These are phyloP conservation scores for Zoysia pacifica DNA, from an alignment of 176 grass and related monocot species.

Conservation along the genomic window DNA sequence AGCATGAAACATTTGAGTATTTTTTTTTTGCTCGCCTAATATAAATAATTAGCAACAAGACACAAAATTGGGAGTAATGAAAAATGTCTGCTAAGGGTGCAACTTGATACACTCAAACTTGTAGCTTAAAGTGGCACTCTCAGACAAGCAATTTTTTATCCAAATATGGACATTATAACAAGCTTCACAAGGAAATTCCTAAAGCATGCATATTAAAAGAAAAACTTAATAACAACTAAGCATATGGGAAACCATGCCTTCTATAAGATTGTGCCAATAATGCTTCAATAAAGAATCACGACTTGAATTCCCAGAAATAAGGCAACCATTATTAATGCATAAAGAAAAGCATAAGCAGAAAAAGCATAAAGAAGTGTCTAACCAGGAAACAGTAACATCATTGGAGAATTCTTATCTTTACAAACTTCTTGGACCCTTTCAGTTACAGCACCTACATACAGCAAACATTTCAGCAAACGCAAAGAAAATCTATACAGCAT, in stretches of 20 bases:
- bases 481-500: constrained; percentile 18
- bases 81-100: background rate
- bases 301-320: background rate
- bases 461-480: background rate
- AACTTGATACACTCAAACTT: background rate
- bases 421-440: constrained; percentile 72
- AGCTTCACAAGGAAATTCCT: constrained; percentile 4
- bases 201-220: background rate
- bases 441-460: constrained; percentile 76
- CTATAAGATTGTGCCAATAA: background rate
- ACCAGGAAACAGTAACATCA: constrained; percentile 95
- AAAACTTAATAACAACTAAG: background rate
- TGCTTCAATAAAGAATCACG: background rate
- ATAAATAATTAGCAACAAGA: background rate
- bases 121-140: background rate
- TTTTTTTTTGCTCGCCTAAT: background rate
- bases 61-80: background rate
- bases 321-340: background rate
- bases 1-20: background rate
- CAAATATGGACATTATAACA: background rate
- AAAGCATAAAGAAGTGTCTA: background rate
- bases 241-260: background rate
- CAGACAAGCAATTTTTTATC: background rate
- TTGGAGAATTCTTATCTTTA: constrained; percentile 59
- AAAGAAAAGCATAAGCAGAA: background rate